Evolutionary conservation across 495 filamentous ascomycete species (phyloP).

Genomic region (Hyaloscypha finlandica): DNA sequence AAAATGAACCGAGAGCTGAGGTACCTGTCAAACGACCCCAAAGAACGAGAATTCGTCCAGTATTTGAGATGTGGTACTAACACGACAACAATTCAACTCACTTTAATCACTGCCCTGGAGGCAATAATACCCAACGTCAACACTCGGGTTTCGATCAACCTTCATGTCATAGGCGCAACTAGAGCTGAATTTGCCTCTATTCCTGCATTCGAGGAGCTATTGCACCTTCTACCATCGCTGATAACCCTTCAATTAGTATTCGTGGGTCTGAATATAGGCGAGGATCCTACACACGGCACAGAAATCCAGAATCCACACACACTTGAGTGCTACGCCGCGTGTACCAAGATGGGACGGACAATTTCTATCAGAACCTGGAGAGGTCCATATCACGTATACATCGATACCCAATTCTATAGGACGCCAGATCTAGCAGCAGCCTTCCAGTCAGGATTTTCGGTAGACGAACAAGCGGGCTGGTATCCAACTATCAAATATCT

Average conservation of each 20-base stretch:
- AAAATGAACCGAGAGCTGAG: slow-evolving; percentile 10
- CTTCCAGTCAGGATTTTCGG: slow-evolving; percentile 14
- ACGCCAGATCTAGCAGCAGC: slow-evolving; percentile 8
- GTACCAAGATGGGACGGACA: slow-evolving; percentile 8
- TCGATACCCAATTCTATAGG: slow-evolving; percentile 9
- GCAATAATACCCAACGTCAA: slow-evolving; percentile 14
- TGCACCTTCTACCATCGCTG: slow-evolving; percentile 20
- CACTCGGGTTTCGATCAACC: slow-evolving; percentile 13
- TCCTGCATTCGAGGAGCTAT: slow-evolving; percentile 20
- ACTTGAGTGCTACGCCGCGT: slow-evolving; percentile 10
- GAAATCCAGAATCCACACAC: slow-evolving; percentile 16
- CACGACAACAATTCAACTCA: slow-evolving; percentile 18
- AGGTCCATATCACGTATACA: slow-evolving; percentile 17
- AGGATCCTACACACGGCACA: slow-evolving; percentile 8
- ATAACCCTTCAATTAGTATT: slow-evolving; percentile 13
- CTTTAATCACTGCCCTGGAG: slow-evolving; percentile 17
- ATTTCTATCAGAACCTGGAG: slow-evolving; percentile 9
- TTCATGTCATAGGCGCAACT: slow-evolving; percentile 19
- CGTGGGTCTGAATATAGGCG: slow-evolving; percentile 10
- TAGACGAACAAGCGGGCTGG: slow-evolving; percentile 11
- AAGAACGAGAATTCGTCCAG: slow-evolving; percentile 11
- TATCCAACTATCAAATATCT: slow-evolving; percentile 15
- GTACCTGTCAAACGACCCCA: slow-evolving; percentile 1
- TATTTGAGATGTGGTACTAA: slow-evolving; percentile 18
- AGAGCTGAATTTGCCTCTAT: slow-evolving; percentile 11